phyloP scores from a whole-genome alignment of 257 asterid genomes.

The Solanum boliviense region DNA sequence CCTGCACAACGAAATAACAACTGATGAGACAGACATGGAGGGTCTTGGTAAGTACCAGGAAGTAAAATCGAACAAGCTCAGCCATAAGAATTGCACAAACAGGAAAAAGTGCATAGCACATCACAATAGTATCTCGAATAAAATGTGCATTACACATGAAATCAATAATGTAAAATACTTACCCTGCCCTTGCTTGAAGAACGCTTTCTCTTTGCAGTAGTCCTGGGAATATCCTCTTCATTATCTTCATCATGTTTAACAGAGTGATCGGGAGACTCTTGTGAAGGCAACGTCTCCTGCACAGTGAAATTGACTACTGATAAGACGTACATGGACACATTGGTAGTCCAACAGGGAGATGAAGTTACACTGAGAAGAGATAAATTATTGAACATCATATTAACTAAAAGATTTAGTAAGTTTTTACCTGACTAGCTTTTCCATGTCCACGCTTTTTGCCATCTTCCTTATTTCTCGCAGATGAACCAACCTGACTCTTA shows the following conservation, averaged over 20 bases:
- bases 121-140: neutral
- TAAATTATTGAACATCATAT: constrained; percentile 30
- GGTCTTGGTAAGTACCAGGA: neutral
- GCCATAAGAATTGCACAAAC: neutral
- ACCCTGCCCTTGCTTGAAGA: constrained; percentile 51
- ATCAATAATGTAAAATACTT: neutral
- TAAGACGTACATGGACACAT: neutral
- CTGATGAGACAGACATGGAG: neutral
- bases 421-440: constrained; percentile 35
- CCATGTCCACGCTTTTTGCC: constrained; percentile 40
- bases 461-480: constrained; percentile 21
- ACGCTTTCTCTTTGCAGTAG: constrained; percentile 54
- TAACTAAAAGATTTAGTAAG: constrained; percentile 26
- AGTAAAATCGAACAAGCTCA: neutral
- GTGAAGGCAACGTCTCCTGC: constrained; percentile 34
- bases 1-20: constrained; percentile 20
- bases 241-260: constrained; percentile 28
- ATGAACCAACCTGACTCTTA: constrained; percentile 22
- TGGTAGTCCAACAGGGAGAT: neutral
- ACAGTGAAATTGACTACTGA: constrained; percentile 3
- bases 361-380: constrained; percentile 1
- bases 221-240: constrained; percentile 41
- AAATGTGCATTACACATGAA: neutral
- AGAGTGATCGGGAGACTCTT: constrained; percentile 41
- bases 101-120: neutral